Percentiles rank a stretch among this genome's conserved stretches.
These are phyloP conservation scores for Fagopyrum tataricum DNA, from an alignment of 148 eudicot species.

Conservation along the genomic window DNA sequence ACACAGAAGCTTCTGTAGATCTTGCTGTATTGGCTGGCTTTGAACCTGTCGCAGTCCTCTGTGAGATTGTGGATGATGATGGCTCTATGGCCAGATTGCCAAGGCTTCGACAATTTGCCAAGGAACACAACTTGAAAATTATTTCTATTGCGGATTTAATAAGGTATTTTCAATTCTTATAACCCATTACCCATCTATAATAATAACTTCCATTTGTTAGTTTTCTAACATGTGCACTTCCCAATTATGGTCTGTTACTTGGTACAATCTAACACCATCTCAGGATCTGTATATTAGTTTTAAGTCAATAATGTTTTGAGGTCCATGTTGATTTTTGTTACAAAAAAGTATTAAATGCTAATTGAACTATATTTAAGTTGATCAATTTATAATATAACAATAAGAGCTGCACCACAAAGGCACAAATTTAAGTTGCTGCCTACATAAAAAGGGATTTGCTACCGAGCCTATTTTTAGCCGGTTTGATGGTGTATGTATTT, in stretches of 20 bases:
- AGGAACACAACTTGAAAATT: conserved; percentile 45
- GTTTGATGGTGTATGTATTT: neutral
- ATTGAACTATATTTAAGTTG: neutral
- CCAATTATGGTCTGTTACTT: neutral
- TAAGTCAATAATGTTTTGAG: neutral
- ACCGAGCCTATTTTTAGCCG: neutral
- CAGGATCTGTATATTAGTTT: neutral
- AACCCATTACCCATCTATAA: too few species aligned
- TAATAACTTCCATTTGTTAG: neutral
- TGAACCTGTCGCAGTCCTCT: conserved; percentile 54
- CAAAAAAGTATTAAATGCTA: neutral
- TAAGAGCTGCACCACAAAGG: neutral
- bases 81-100: conserved; percentile 80
- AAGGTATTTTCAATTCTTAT: conserved; percentile 27
- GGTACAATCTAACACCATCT: neutral
- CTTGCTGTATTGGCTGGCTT: conserved; percentile 58
- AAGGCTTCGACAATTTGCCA: conserved; percentile 46
- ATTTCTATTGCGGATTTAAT: conserved; percentile 64
- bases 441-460: neutral
- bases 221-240: neutral
- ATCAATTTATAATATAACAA: neutral
- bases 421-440: neutral
- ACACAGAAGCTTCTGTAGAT: conserved; percentile 71
- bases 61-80: conserved; percentile 76
- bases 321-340: neutral